Percentiles rank a stretch among this genome's conserved stretches.
Conservation (phyloP, 148 eudicot species). For the Cornus suecica region DNA sequence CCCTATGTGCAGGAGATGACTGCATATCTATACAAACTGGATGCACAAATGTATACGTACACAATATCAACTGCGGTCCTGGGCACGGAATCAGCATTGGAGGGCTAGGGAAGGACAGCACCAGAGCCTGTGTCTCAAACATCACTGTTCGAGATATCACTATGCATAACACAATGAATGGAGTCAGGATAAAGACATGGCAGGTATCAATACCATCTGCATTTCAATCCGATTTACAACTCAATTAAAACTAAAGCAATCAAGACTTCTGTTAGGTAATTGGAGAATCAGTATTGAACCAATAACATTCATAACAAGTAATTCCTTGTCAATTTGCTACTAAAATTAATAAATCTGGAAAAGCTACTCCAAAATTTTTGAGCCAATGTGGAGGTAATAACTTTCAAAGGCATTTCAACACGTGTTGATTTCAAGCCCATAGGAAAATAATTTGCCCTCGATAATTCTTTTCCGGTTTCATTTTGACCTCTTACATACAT, state of each 20-base stretch:
- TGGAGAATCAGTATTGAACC: background rate
- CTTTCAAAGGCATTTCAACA: background rate
- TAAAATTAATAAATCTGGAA: background rate
- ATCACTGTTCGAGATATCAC: constrained; percentile 68
- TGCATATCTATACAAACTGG: constrained; percentile 94
- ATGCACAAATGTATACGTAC: constrained; percentile 77
- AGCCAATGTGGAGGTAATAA: background rate
- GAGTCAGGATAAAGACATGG: constrained; percentile 96
- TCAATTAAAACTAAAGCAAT: background rate
- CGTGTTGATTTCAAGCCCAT: background rate
- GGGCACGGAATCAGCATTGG: constrained; percentile 99
- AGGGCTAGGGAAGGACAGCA: constrained; percentile 75
- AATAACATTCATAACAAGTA: constrained; percentile 7
- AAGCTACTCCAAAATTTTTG: constrained; percentile 1
- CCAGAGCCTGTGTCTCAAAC: constrained; percentile 88
- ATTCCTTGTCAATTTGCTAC: background rate
- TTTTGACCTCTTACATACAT: background rate
- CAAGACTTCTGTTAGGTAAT: background rate
- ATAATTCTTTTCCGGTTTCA: background rate
- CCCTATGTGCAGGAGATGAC: constrained; percentile 75
- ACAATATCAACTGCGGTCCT: constrained; percentile 84
- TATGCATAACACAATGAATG: constrained; percentile 81
- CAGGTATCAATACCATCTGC: constrained; percentile 53
- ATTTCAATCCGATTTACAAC: background rate
- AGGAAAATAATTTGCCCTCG: background rate